Evolutionary conservation across 2,329 filamentous ascomycete species (phyloP), one percentile per base, ranked within the genome.

Genomic region (Fusarium proliferatum): DNA sequence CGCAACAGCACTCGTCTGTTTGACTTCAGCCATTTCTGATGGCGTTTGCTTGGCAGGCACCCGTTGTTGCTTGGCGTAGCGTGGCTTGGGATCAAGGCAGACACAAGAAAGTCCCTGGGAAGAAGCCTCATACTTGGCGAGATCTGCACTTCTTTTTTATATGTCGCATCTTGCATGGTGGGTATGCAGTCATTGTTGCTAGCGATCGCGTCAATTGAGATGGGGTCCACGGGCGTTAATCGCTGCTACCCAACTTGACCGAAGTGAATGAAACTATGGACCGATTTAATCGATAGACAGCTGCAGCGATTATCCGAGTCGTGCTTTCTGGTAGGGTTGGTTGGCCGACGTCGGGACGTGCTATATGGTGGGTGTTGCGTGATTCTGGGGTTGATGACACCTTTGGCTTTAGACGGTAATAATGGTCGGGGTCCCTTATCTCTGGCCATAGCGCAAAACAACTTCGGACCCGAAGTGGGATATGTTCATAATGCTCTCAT

Each of bases 181-280:
- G 52, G 33, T 34, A 73, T 74, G 51, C 58, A 52, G 67, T 73
- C 70, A 76, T 76, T 59, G 34, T 49, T 53, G 63, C 73, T 52
- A 65, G 64, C 33, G 48, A 76, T 76, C 62, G 73, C 73, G 73
- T 76, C 73, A 76, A 53, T 45, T 45, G 43, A 39, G 26, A 23
- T 23, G 43, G 36, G 23, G 52, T 34, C 61, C 21, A 48, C 34
- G 48, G 16, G 21, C 16, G 57, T 33, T 60, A 21, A 21, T 52
- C 57, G 45, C 16, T 39, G 34, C 34, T 23, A 38, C 45, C 28
- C 23, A 51, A 30, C 57, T 52, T 13, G 23, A 21, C 45, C 4
- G 21, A 39, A 41, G n/a, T 23, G 34, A 26, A 21, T 12, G 3
- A 26, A 9, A 15, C 30, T 36, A 57, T 59, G 43, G 34, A 34